Base-by-base conservation (phyloP, 2,329 filamentous ascomycete genomes). In the Colletotrichum zoysiae region DNA sequence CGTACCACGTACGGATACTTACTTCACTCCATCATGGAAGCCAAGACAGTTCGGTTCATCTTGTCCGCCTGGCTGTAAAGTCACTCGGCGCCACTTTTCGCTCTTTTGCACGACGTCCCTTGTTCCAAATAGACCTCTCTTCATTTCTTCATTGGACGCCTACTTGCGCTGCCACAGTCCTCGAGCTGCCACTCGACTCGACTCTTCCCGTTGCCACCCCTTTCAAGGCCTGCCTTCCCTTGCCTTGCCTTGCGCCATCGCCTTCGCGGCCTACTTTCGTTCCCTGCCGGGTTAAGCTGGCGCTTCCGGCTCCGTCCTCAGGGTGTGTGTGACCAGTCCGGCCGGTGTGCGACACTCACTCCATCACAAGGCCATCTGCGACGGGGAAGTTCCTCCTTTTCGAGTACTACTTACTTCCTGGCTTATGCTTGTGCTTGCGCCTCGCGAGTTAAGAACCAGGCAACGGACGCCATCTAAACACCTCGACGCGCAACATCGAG, bases 291-390 rank as follows among this genome's bases (percentile, higher is more conserved):
- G 44, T 26, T 26, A 30, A 53, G 38, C 35, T 42, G 26, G 55
- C 35, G n/a, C 18, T 64, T 56, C 55, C 23, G 61, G 20, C 50
- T 64, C 16, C 50, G 50, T 64, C 16, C 50, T 61, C 44, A 48
- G n/a, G 9, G 48, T 46, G 48, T 46, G 48, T 46, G 56, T 61
- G 65, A 61, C 56, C 56, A 53, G 46, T 26, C 18, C 65, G 44
- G 44, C 61, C 26, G 53, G 53, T 48, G 67, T 65, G 61, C 40
- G 30, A 59, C 67, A 12, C 56, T 65, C 35, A 12, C 56, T 65
- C 35, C 35, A 64, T 55, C 61, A 53, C 48, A 48, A 33, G 61
- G 35, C 18, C 65, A 35, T 40, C 18, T 38, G 14, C 59, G 33
- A 30, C 42, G 38, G 26, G 33, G 42, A 8, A 7, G 44, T 53